Conservation (phyloP, 331 rosid genomes). For the Malus hybrid region DNA sequence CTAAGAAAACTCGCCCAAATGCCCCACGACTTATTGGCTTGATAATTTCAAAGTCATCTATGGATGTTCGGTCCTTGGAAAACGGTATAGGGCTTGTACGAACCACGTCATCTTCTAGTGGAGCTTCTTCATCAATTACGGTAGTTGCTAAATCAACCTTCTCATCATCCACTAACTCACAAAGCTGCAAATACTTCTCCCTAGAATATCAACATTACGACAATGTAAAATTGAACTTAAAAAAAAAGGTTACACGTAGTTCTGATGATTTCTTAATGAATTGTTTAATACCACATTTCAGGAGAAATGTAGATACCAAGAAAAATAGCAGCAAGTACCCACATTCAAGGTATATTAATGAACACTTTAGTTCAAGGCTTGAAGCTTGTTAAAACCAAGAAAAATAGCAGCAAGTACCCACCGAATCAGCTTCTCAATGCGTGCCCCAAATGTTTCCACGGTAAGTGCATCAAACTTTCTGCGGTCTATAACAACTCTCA, state of each 20-base stretch:
- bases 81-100: constrained; percentile 89
- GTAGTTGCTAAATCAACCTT: constrained; percentile 71
- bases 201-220: constrained; percentile 37
- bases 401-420: constrained; percentile 28
- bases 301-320: constrained; percentile 7
- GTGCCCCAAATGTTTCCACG: constrained; percentile 88
- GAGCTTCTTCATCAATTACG: constrained; percentile 77
- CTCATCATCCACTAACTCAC: constrained; percentile 90
- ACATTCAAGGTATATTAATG: neutral
- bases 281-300: neutral
- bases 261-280: constrained; percentile 3
- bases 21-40: constrained; percentile 99
- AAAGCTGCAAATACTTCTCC: constrained; percentile 96
- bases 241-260: neutral
- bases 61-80: constrained; percentile 87
- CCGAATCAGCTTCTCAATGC: constrained; percentile 91
- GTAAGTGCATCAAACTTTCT: constrained; percentile 84
- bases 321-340: too few species aligned
- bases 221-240: constrained; percentile 1
- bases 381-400: constrained; percentile 4
- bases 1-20: constrained; percentile 98
- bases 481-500: constrained; percentile 70
- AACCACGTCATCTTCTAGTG: constrained; percentile 84
- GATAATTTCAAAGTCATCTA: constrained; percentile 92
- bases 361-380: neutral